phyloP scores from a whole-genome alignment of 2,329 filamentous ascomycete species.

The Venturia carpophila region DNA sequence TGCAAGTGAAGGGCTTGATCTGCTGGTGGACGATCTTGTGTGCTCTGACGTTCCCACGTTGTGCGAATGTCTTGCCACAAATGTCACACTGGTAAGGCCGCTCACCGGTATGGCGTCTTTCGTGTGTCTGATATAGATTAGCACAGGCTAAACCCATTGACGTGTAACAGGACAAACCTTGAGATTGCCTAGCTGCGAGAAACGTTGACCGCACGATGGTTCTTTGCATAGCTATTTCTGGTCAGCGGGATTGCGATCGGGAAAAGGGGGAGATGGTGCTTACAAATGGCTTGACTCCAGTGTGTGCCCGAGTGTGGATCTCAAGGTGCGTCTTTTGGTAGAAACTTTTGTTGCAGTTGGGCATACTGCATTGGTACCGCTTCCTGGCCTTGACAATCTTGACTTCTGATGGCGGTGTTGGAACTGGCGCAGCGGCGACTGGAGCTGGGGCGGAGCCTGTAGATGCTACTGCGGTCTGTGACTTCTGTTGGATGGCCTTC shows the following conservation, averaged over 20 bases:
- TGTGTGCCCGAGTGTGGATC: slow-evolving; percentile 82
- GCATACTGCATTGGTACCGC: slow-evolving; percentile 64
- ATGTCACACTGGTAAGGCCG: slow-evolving; percentile 72
- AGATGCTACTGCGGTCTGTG: slow-evolving; percentile 32
- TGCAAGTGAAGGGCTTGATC: slow-evolving; percentile 72
- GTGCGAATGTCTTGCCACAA: slow-evolving; percentile 76
- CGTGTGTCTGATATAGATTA: slow-evolving; percentile 57
- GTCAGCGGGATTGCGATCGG: slow-evolving; percentile 21
- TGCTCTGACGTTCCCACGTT: slow-evolving; percentile 75
- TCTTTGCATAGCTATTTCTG: slow-evolving; percentile 54
- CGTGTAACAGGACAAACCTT: slow-evolving; percentile 49
- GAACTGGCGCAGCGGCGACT: slow-evolving; percentile 5
- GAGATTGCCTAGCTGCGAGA: slow-evolving; percentile 85
- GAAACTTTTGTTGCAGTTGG: slow-evolving; percentile 73
- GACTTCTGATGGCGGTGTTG: slow-evolving; percentile 27
- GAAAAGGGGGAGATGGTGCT: slow-evolving; percentile 30
- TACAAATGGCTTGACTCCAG: slow-evolving; percentile 84
- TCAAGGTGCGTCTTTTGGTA: slow-evolving; percentile 88
- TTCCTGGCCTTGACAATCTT: slow-evolving; percentile 45
- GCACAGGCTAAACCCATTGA: slow-evolving; percentile 9
- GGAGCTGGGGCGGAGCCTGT: background rate
- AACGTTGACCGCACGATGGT: slow-evolving; percentile 65
- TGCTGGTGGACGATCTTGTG: slow-evolving; percentile 75
- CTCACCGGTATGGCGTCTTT: slow-evolving; percentile 79
- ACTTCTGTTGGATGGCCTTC: slow-evolving; percentile 73